phyloP scores from a whole-genome alignment of 345 rosid species.

The Citrus australasica region DNA sequence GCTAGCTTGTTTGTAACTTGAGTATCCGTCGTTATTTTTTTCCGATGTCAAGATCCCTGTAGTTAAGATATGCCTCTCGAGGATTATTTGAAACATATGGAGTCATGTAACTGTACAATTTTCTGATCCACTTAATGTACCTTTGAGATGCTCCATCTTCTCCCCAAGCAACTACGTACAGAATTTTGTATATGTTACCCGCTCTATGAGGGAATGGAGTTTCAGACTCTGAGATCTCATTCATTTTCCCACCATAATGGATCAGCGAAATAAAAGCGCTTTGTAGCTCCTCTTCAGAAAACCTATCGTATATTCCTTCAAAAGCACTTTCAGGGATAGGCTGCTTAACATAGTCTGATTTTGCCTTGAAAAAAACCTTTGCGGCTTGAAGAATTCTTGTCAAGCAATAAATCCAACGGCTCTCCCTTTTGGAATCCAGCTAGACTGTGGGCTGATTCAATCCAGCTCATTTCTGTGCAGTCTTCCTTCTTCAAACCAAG shows the following conservation, averaged over 20 bases:
- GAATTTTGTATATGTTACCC: constrained; percentile 49
- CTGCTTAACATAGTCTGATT: constrained; percentile 36
- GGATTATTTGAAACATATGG: constrained; percentile 58
- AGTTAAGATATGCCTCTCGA: constrained; percentile 34
- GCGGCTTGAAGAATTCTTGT: neutral
- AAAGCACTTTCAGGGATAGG: constrained; percentile 33
- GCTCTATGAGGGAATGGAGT: constrained; percentile 63
- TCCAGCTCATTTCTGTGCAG: constrained; percentile 42
- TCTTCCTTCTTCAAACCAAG: constrained; percentile 29
- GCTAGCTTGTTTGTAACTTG: constrained; percentile 29
- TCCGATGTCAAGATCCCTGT: constrained; percentile 71
- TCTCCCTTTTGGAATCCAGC: constrained; percentile 21
- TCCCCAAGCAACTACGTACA: constrained; percentile 14
- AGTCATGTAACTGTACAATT: constrained; percentile 43
- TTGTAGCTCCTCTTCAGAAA: constrained; percentile 53
- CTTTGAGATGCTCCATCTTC: neutral
- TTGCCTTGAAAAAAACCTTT: too few species aligned
- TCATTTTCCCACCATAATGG: constrained; percentile 79
- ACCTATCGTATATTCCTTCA: constrained; percentile 44
- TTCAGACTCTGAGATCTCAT: constrained; percentile 34
- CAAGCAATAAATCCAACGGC: constrained; percentile 21
- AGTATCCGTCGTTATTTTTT: constrained; percentile 21
- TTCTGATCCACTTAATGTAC: constrained; percentile 38
- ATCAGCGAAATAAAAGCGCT: constrained; percentile 53
- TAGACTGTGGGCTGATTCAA: constrained; percentile 29